These are phyloP conservation scores for Ogataea sp. DNA, from an alignment of 805 yeast species.

Conservation along the genomic window DNA sequence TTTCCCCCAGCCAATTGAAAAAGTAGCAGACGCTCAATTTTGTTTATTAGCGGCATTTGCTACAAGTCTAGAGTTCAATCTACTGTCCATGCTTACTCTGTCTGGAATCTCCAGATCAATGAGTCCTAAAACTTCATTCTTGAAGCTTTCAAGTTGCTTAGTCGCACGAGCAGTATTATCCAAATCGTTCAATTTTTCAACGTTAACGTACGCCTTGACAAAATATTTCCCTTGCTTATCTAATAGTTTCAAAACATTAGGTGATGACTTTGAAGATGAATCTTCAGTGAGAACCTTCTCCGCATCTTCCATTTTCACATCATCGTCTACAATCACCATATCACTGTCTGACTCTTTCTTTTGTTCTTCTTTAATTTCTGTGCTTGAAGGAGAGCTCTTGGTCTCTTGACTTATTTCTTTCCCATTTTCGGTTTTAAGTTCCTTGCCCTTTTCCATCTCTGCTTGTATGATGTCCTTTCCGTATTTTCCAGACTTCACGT, in stretches of 20 bases:
- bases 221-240: constrained; percentile 52
- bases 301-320: neutral
- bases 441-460: constrained; percentile 1
- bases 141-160: constrained; percentile 51
- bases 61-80: constrained; percentile 37
- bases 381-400: too few species aligned
- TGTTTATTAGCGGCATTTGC: neutral
- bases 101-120: constrained; percentile 69
- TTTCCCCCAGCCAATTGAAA: too few species aligned
- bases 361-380: too few species aligned
- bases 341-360: too few species aligned
- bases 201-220: constrained; percentile 62
- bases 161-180: constrained; percentile 62
- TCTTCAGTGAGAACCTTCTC: neutral
- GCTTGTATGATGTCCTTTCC: neutral
- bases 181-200: constrained; percentile 65
- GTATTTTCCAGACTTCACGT: constrained; percentile 23
- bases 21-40: too few species aligned
- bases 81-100: constrained; percentile 72
- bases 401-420: constrained; percentile 1
- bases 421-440: constrained; percentile 5
- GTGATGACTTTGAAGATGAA: neutral
- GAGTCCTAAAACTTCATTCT: constrained; percentile 59
- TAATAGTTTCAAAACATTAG: constrained; percentile 13
- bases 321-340: neutral